Evolutionary conservation across 208 protist genomes (phyloP).

Genomic region (Trypanosomatidae sp.): DNA sequence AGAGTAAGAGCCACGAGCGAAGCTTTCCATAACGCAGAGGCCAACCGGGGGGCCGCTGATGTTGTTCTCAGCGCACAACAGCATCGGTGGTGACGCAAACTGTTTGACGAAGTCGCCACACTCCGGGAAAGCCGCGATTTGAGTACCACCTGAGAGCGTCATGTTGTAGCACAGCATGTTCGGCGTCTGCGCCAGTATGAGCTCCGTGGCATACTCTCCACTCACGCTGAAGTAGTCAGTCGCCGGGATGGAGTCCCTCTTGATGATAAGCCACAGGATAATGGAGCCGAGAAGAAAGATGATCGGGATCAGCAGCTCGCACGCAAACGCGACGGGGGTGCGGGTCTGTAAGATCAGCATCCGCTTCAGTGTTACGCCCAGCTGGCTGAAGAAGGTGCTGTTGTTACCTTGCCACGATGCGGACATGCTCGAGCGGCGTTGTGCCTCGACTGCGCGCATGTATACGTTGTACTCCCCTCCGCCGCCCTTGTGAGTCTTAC

Average conservation of each 20-base stretch:
- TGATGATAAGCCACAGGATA: constrained; percentile 53
- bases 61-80: constrained; percentile 21
- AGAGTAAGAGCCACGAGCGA: constrained; percentile 1
- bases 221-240: constrained; percentile 31
- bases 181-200: constrained; percentile 8
- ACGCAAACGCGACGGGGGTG: constrained; percentile 28
- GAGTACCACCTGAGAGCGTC: constrained; percentile 16
- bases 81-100: neutral
- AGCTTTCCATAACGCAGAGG: constrained; percentile 19
- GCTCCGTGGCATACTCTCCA: constrained; percentile 2
- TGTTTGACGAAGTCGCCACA: neutral
- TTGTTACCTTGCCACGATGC: neutral
- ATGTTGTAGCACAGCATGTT: constrained; percentile 39
- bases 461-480: constrained; percentile 9
- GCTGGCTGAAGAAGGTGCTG: constrained; percentile 52
- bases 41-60: constrained; percentile 28
- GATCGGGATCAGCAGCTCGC: constrained; percentile 71
- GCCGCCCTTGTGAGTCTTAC: neutral
- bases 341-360: constrained; percentile 45
- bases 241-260: constrained; percentile 13
- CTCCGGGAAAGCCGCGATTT: constrained; percentile 12
- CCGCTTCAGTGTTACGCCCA: constrained; percentile 47
- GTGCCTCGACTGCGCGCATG: neutral
- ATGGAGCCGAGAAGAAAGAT: constrained; percentile 55
- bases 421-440: neutral